A percentile compares a stretch with the other conserved stretches of the same genome.
These are phyloP conservation scores for Ramaria sp. DNA, from an alignment of 768 basidiomycete genomes.

Conservation along the genomic window DNA sequence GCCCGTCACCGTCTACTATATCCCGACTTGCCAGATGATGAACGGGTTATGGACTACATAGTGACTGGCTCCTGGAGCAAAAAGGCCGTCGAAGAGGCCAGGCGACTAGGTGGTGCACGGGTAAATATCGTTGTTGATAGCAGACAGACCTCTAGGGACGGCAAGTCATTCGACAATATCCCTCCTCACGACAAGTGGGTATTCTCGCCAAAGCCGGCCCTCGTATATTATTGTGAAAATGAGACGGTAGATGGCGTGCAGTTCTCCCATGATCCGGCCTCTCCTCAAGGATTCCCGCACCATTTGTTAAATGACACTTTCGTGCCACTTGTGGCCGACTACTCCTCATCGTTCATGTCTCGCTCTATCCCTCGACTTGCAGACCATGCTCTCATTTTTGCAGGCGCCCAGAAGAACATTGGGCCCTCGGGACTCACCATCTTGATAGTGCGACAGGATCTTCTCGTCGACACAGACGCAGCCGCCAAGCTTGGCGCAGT, in stretches of 20 bases:
- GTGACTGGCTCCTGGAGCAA: slow-evolving; percentile 90
- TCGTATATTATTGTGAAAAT: slow-evolving; percentile 99
- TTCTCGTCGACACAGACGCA: slow-evolving; percentile 81
- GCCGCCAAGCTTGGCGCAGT: slow-evolving; percentile 61
- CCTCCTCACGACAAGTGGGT: slow-evolving; percentile 63
- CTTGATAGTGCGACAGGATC: slow-evolving; percentile 90
- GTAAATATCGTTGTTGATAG: slow-evolving; percentile 68
- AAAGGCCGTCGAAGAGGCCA: slow-evolving; percentile 77
- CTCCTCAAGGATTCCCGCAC: slow-evolving; percentile 72
- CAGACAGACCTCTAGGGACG: slow-evolving; percentile 48
- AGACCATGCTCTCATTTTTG: slow-evolving; percentile 90
- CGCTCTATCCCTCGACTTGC: slow-evolving; percentile 80
- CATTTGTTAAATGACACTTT: slow-evolving; percentile 44
- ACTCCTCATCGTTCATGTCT: slow-evolving; percentile 95
- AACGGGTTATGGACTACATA: slow-evolving; percentile 74
- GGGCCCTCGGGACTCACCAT: slow-evolving; percentile 91
- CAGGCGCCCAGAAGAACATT: slow-evolving; percentile 96
- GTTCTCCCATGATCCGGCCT: slow-evolving; percentile 50
- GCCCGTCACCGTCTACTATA: slow-evolving; percentile 72
- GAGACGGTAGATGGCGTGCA: slow-evolving; percentile 96
- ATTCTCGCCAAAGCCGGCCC: slow-evolving; percentile 73
- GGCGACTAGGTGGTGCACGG: slow-evolving; percentile 45
- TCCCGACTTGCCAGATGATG: slow-evolving; percentile 43
- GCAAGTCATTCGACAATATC: slow-evolving; percentile 68
- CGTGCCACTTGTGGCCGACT: slow-evolving; percentile 80